phyloP scores from a whole-genome alignment of 305 asterid genomes.

The Andrographis paniculata region DNA sequence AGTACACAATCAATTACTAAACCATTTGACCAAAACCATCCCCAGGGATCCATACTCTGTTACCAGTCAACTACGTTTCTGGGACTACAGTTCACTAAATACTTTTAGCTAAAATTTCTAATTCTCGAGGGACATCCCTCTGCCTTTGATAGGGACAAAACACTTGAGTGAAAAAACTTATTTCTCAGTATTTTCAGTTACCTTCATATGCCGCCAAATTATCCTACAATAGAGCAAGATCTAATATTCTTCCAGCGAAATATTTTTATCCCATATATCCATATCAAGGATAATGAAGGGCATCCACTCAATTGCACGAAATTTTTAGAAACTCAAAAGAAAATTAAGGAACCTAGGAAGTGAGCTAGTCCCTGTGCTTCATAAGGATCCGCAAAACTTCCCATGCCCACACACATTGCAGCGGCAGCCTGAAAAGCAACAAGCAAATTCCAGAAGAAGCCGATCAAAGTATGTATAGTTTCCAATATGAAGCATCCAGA shows the following conservation, averaged over 20 bases:
- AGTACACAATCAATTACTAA: no score
- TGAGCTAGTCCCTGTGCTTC: slow-evolving; percentile 99
- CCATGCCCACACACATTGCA: slow-evolving; percentile 92
- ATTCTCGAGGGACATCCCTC: no score
- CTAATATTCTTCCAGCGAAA: not conserved
- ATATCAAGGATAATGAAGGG: slow-evolving; percentile 1
- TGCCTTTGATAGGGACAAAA: no score
- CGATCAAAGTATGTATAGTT: slow-evolving; percentile 9
- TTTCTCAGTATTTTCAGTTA: no score
- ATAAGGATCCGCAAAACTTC: slow-evolving; percentile 87
- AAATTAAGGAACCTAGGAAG: slow-evolving; percentile 59
- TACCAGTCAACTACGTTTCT: slow-evolving; percentile 1
- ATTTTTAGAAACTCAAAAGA: slow-evolving; percentile 8
- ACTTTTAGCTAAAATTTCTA: no score
- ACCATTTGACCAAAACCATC: no score
- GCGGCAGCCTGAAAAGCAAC: slow-evolving; percentile 76
- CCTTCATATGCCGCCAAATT: not conserved
- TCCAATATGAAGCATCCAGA: slow-evolving; percentile 10
- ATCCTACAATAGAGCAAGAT: slow-evolving; percentile 7
- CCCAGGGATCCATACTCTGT: no score
- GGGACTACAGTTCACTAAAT: no score
- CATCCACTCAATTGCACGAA: slow-evolving; percentile 4
- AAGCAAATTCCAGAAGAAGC: no score
- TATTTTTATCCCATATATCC: not conserved
- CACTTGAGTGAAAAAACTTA: not conserved